Percentiles rank a stretch among this genome's conserved stretches.
Evolutionary conservation across 129 eudicot genomes (phyloP).

Genomic region (Artemisia argyi): DNA sequence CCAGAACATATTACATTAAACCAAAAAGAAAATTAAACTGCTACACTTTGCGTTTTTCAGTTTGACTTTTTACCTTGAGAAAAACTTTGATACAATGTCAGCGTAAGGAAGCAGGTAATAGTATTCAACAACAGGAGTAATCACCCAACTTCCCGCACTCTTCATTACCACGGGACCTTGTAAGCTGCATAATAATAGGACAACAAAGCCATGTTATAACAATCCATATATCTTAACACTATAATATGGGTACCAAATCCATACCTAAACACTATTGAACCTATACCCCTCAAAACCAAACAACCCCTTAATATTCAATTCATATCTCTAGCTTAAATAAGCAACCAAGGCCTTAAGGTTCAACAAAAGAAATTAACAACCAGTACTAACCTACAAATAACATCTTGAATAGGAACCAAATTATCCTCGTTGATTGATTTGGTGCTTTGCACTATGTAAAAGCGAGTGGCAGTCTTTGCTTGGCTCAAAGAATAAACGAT

Average conservation of each 20-base stretch:
- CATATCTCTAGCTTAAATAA: conserved; percentile 1
- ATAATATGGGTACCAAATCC: background rate
- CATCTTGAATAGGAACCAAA: conserved; percentile 52
- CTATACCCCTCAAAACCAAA: no score
- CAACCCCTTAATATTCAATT: background rate
- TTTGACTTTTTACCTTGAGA: conserved; percentile 46
- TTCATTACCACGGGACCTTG: conserved; percentile 61
- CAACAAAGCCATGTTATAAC: conserved; percentile 14
- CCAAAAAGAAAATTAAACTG: conserved; percentile 3
- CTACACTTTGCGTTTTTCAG: background rate
- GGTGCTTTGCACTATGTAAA: conserved; percentile 52
- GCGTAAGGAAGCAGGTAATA: conserved; percentile 74
- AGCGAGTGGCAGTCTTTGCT: conserved; percentile 59
- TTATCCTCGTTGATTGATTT: conserved; percentile 32
- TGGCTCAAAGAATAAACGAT: conserved; percentile 52
- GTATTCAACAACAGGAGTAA: conserved; percentile 60
- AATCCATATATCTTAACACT: conserved; percentile 7
- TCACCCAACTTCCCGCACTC: conserved; percentile 50
- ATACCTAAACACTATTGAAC: background rate
- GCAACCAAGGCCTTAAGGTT: background rate
- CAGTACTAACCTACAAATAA: conserved; percentile 50
- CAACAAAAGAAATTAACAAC: conserved; percentile 12
- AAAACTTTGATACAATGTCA: conserved; percentile 43
- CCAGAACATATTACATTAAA: conserved; percentile 18
- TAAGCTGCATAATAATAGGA: conserved; percentile 46